phyloP scores from a whole-genome alignment of 202 grass and related monocot genomes.

The Carex arenaria region DNA sequence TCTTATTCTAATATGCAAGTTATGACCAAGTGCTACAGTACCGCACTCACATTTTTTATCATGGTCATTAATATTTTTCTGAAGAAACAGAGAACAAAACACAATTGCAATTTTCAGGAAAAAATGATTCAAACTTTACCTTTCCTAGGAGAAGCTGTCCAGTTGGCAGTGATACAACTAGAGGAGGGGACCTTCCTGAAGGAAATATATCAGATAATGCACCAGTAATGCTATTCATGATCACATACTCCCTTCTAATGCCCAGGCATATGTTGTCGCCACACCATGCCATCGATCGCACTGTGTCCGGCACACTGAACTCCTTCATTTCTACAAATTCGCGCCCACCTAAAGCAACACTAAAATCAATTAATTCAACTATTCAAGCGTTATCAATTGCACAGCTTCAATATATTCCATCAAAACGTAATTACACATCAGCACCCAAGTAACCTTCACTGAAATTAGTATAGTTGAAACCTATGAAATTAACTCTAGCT shows the following conservation, averaged over 20 bases:
- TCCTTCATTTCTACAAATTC: conserved; percentile 98
- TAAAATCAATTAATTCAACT: not conserved
- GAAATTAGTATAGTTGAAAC: not conserved
- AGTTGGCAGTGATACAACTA: conserved; percentile 73
- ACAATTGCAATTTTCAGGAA: not conserved
- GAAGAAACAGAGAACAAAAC: not conserved
- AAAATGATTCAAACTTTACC: conserved; percentile 38
- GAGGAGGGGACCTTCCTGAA: conserved; percentile 90
- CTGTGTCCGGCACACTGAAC: conserved; percentile 73
- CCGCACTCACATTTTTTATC: not conserved
- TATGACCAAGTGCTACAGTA: not conserved
- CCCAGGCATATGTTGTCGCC: conserved; percentile 94
- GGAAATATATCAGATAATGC: conserved; percentile 83
- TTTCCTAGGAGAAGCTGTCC: conserved; percentile 90
- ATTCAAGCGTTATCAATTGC: not conserved
- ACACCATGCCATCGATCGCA: conserved; percentile 95
- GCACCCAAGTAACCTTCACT: not conserved
- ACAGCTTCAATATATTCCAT: conserved; percentile 20
- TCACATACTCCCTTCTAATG: conserved; percentile 81
- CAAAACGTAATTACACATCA: not conserved
- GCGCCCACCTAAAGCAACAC: conserved; percentile 56
- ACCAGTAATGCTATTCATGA: conserved; percentile 85
- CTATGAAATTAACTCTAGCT: not conserved
- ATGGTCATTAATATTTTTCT: not conserved
- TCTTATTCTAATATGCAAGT: not conserved